These are phyloP conservation scores for Phytopythium sindhum DNA, from an alignment of 352 stramenopile species.

Conservation along the genomic window DNA sequence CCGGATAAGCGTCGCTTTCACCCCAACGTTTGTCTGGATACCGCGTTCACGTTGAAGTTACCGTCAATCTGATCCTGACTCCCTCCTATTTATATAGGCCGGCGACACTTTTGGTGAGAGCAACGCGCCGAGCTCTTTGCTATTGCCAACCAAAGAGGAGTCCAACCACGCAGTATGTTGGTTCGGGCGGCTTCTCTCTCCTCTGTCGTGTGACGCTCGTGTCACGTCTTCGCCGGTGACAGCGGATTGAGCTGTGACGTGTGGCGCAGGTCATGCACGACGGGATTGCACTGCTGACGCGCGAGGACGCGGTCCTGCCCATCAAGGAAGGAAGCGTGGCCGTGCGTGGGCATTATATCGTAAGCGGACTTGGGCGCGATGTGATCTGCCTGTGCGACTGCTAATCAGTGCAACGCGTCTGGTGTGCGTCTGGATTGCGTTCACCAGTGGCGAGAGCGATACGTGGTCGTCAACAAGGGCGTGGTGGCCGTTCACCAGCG, in stretches of 20 bases:
- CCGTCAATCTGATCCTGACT: neutral
- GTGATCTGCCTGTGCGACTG: neutral
- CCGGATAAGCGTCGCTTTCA: neutral
- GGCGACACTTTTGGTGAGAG: neutral
- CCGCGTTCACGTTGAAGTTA: neutral
- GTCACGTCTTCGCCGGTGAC: neutral
- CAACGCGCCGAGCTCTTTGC: too few relatives aligned
- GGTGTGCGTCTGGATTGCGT: neutral
- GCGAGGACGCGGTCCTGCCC: neutral
- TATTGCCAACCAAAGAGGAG: neutral
- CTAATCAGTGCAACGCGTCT: slow-evolving; percentile 2
- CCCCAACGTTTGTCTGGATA: neutral
- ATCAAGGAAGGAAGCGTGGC: slow-evolving; percentile 62
- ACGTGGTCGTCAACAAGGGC: slow-evolving; percentile 47
- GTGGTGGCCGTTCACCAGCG: slow-evolving; percentile 46
- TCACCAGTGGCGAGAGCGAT: slow-evolving; percentile 66
- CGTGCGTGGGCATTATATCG: slow-evolving; percentile 65
- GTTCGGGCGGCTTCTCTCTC: too few relatives aligned
- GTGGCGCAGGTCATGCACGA: neutral
- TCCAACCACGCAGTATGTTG: too few relatives aligned
- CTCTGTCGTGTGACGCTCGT: too few relatives aligned
- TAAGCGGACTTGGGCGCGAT: slow-evolving; percentile 14
- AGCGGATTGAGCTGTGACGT: neutral
- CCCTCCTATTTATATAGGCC: neutral
- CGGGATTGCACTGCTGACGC: neutral